Base-by-base conservation (phyloP, 768 basidiomycete genomes). In the Rhizopogon vinicolor region DNA sequence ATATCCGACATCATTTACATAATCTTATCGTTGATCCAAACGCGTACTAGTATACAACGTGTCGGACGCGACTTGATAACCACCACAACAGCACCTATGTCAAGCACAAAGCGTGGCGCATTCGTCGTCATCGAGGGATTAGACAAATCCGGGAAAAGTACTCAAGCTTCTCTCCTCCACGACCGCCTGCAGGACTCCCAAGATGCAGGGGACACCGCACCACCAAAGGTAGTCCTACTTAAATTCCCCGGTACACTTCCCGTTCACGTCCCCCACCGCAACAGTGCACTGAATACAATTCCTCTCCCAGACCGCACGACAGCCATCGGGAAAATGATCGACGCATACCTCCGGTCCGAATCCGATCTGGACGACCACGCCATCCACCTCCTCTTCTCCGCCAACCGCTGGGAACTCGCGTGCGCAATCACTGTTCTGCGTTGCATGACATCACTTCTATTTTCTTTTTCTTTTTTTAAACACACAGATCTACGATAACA, bases 391-490 rank as follows among this genome's bases (percentile, higher is more conserved):
- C 81, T 99, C 54, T 98, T 99, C 77, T 87, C 93, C 43, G 97
- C 95, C 2, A 99, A 99, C 67, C 82, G 96, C 37, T 98, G 97
- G 97, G 95, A 98, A 68, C 82, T 89, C 58, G 87, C 88, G 91
- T 96, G 65, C 53, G 83, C 33, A 33, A 54, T 16, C 52, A 35
- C 19, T 25, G 19, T 45, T 3, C 52, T 33, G 16, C 52, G n/a
- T 44, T 19, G 5, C 3, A 53, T 50, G 33, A 35, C 29, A 25
- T 28, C 12, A 8, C 51, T 22, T 22, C 13, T 46, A 37, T 53
- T 22, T 49, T 19, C 22, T 7, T 2, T 25, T 25, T 25, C 3
- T 25, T 25, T 25, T 25, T 25, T 25, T 25, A 25, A 44, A 35
- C 33, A 28, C 60, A 35, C 57, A 88, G 90, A 25, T 69, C 84